Evolutionary conservation across 768 basidiomycete genomes (phyloP), one percentile per base, ranked within the genome.

Genomic region (Kwoniella dendrophila): DNA sequence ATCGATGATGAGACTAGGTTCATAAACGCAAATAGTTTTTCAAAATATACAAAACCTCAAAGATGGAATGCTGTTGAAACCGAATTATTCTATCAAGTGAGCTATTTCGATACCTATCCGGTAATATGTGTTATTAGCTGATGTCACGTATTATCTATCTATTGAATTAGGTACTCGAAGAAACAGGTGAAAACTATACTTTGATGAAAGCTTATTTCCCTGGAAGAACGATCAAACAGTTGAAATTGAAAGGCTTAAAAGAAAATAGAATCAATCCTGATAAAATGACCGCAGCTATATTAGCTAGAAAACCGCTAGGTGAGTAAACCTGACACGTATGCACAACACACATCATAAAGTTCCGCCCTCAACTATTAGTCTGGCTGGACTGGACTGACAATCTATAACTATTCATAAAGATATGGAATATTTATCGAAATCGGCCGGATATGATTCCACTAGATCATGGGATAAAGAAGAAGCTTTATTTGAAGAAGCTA

Each of bases 51-150:
- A 4, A 62, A 48, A 20, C 66, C 59, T 18, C 64, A 68, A 32
- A 32, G 59, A 36, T 76, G 74, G 74, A 58, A 56, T 7, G 24
- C 32, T 18, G 53, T 58, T 12, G 74, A 76, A 14, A 76, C 74
- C 11, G 74, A 73, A 48, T 51, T 73, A 26, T 73, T 76, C 53
- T 76, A 71, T 44, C 43, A 59, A 44, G 74, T 73, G 53, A 48
- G 74, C 65, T 48, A 48, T 44, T 44, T 20, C 43, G 6, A 11
- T 34, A 38, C 36, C 36, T 8, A 18, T 38, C 36, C 36, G n/a
- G n/a, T n/a, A n/a, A n/a, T n/a, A n/a, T n/a, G n/a, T n/a, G n/a
- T n/a, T n/a, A n/a, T n/a, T n/a, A n/a, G n/a, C n/a, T n/a, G n/a
- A n/a, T n/a, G n/a, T n/a, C n/a, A n/a, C n/a, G n/a, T 18, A 8